phyloP scores from a whole-genome alignment of 1,284 basidiomycete species.

The Ustilago crameri region DNA sequence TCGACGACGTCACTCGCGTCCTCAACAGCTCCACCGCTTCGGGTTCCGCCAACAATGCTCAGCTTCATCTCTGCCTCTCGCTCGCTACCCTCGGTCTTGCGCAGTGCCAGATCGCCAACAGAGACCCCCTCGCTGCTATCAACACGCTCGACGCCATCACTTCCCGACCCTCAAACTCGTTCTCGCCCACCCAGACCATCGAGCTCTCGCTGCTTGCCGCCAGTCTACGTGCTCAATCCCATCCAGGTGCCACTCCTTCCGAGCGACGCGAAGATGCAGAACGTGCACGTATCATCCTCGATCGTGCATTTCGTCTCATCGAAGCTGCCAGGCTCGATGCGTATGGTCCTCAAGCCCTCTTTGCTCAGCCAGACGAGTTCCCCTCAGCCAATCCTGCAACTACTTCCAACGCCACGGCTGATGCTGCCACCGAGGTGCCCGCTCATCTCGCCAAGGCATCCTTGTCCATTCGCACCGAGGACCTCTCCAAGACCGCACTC shows the following conservation, averaged over 20 bases:
- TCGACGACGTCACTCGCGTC: slow-evolving; percentile 54
- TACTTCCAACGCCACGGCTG: slow-evolving; percentile 20
- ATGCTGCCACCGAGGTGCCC: slow-evolving; percentile 28
- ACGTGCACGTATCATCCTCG: slow-evolving; percentile 58
- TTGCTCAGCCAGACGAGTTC: slow-evolving; percentile 37
- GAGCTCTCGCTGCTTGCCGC: slow-evolving; percentile 61
- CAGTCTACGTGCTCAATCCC: slow-evolving; percentile 53
- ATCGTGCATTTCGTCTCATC: slow-evolving; percentile 56
- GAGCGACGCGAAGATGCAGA: slow-evolving; percentile 49
- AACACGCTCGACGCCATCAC: slow-evolving; percentile 61
- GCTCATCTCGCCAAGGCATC: slow-evolving; percentile 48
- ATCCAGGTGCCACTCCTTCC: slow-evolving; percentile 56
- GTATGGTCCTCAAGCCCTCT: slow-evolving; percentile 28
- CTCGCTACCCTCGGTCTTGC: slow-evolving; percentile 64
- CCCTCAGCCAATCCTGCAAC: slow-evolving; percentile 17
- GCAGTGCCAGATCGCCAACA: slow-evolving; percentile 60
- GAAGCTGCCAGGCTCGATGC: slow-evolving; percentile 53
- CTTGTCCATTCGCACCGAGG: slow-evolving; percentile 45
- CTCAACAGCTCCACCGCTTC: slow-evolving; percentile 20
- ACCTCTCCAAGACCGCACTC: slow-evolving; percentile 47
- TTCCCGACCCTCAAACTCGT: slow-evolving; percentile 28
- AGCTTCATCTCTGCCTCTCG: slow-evolving; percentile 50
- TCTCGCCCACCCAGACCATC: slow-evolving; percentile 42
- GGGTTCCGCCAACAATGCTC: slow-evolving; percentile 19
- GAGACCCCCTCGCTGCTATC: slow-evolving; percentile 57